Evolutionary conservation across 139 green algal genomes (phyloP).

Genomic region (Edaphochlamys debaryana): DNA sequence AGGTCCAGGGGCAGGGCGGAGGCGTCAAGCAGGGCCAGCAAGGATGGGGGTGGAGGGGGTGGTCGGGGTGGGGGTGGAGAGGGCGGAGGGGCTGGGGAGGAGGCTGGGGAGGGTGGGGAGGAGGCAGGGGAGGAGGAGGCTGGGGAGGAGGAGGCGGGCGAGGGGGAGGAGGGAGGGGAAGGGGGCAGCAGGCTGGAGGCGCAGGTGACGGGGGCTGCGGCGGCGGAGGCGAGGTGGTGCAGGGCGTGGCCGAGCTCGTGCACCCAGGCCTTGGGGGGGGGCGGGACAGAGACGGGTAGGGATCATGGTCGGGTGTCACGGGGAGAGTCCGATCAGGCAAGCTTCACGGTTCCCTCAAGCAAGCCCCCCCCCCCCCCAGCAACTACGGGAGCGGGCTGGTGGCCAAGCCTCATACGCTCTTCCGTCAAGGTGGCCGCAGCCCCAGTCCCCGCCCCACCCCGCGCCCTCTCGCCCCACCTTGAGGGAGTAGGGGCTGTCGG

Average conservation of each 20-base stretch:
- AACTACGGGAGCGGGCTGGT: too few species aligned
- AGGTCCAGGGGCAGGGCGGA: background rate
- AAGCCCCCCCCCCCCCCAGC: too few species aligned
- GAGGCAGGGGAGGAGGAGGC: too few species aligned
- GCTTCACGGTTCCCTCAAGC: too few species aligned
- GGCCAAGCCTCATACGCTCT: too few species aligned
- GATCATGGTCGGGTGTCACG: too few species aligned
- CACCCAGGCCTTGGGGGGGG: conserved; percentile 20
- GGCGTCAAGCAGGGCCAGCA: conserved; percentile 17
- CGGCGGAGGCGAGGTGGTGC: conserved; percentile 21
- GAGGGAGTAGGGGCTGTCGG: conserved; percentile 36
- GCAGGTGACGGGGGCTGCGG: background rate
- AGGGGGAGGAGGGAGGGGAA: background rate
- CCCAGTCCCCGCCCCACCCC: too few species aligned
- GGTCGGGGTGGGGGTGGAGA: too few species aligned
- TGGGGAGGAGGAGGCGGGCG: background rate
- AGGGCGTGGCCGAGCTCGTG: conserved; percentile 38
- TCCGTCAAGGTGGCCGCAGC: too few species aligned
- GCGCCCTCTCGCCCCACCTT: background rate
- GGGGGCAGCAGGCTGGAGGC: too few species aligned
- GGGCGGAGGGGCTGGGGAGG: conserved; percentile 14
- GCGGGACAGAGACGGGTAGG: background rate
- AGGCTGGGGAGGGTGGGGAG: too few species aligned
- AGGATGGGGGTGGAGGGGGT: background rate
- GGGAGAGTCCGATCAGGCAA: too few species aligned